Evolutionary conservation across 805 yeast genomes (phyloP), one percentile per base, ranked within the genome.

Genomic region (Pichia eremophila): DNA sequence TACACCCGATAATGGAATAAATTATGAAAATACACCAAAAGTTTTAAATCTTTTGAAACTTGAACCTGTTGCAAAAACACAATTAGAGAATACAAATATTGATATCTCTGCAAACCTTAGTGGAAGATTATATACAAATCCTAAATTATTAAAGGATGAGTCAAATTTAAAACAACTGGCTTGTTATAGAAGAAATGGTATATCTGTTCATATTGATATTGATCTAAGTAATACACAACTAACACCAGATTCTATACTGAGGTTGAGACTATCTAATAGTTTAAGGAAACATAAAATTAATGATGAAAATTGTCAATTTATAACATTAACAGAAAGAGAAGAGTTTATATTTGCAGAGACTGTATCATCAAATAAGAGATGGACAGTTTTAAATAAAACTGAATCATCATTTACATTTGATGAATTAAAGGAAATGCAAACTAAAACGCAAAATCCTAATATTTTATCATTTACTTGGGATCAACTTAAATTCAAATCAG

Each of bases 401-500:
- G 25, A 31, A 9, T 31, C 17, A 11, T n/a, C n/a, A 3, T 15
- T 46, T 8, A 6, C 22, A 14, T 38, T 31, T 6, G 39, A 38
- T 28, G 42, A 41, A 19, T 25, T 41, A 15, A 15, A 38, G 14
- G 18, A 22, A 34, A 15, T 9, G 7, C 15, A 5, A 6, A 29
- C 17, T 12, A 11, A 22, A 34, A 15, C 6, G 3, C 15, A 2
- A 6, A 29, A 37, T 8, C n/a, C 31, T 15, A 32, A 25, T 18
- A 11, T n/a, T 6, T 17, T 44, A 19, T 32, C 34, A n/a, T 29
- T 61, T 4, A 49, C 48, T 42, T 62, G 67, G 66, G 61, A 63
- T 35, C 59, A 64, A 18, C 45, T 63, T 32, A 62, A 57, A 46
- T 63, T 63, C 50, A 48, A 57, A 14, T 53, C 62, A 9, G 65